Evolutionary conservation across 225 moss, liverwort and hornwort species (phyloP).

Genomic region (Climacium dendroides): DNA sequence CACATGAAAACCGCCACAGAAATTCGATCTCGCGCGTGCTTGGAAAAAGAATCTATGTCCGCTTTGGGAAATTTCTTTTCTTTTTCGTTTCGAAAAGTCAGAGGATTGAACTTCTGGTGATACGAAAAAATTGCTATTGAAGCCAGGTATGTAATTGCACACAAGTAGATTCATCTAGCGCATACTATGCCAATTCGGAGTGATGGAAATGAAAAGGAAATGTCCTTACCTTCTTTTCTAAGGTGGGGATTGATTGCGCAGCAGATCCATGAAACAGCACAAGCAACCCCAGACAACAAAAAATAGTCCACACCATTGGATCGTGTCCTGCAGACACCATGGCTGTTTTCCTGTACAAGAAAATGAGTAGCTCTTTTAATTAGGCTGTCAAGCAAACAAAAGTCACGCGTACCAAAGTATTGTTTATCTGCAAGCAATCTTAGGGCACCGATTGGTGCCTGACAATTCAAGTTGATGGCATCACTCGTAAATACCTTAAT

Average conservation of each 20-base stretch:
- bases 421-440: neutral
- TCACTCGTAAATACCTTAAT: neutral
- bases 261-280: neutral
- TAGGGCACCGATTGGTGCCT: neutral
- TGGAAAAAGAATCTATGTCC: neutral
- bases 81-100: neutral
- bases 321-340: neutral
- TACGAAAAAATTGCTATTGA: neutral
- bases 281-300: neutral
- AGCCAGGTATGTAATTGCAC: neutral
- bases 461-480: neutral
- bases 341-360: neutral
- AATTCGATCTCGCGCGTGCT: neutral
- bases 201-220: neutral
- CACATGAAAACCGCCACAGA: neutral
- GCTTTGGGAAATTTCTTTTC: neutral
- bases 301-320: neutral
- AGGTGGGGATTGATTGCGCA: neutral
- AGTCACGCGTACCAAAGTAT: neutral
- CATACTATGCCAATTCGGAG: neutral
- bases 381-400: neutral
- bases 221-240: conserved; percentile 7
- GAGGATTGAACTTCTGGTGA: neutral
- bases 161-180: neutral
- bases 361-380: neutral